Evolutionary conservation across 2,329 filamentous ascomycete genomes (phyloP).

Genomic region (Fusarium coffeatum): DNA sequence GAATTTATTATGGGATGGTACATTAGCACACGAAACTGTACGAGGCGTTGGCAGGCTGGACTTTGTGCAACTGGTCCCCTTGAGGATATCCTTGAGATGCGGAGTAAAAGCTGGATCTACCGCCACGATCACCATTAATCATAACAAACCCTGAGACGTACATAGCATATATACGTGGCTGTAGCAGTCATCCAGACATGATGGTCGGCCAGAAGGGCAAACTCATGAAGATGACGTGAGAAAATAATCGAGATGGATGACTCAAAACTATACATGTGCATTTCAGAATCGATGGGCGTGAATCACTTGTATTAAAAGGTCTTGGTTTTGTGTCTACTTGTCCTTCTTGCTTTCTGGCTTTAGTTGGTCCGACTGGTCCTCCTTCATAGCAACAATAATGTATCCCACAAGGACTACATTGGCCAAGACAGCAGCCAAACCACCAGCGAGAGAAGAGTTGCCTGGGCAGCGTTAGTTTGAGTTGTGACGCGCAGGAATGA

Average conservation of each 20-base stretch:
- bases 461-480: slow-evolving; percentile 62
- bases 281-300: neutral
- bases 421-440: slow-evolving; percentile 85
- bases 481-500: slow-evolving; percentile 2
- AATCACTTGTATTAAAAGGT: neutral
- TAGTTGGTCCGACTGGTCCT: slow-evolving; percentile 69
- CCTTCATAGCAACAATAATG: slow-evolving; percentile 88
- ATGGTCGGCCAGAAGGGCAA: slow-evolving; percentile 14
- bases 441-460: slow-evolving; percentile 89
- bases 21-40: slow-evolving; percentile 46
- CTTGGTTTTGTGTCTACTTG: slow-evolving; percentile 47
- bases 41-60: slow-evolving; percentile 43
- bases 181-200: slow-evolving; percentile 36
- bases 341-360: slow-evolving; percentile 63
- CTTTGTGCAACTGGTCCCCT: slow-evolving; percentile 29
- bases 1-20: slow-evolving; percentile 44
- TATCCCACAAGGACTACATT: slow-evolving; percentile 94
- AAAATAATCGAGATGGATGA: slow-evolving; percentile 35
- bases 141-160: slow-evolving; percentile 40
- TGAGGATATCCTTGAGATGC: slow-evolving; percentile 28
- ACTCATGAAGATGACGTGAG: slow-evolving; percentile 31
- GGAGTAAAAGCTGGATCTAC: slow-evolving; percentile 39
- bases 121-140: slow-evolving; percentile 43
- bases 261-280: neutral
- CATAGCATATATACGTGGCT: slow-evolving; percentile 47